Base-by-base conservation (phyloP, 2,329 filamentous ascomycete genomes). In the Mycosphaerella sp. region DNA sequence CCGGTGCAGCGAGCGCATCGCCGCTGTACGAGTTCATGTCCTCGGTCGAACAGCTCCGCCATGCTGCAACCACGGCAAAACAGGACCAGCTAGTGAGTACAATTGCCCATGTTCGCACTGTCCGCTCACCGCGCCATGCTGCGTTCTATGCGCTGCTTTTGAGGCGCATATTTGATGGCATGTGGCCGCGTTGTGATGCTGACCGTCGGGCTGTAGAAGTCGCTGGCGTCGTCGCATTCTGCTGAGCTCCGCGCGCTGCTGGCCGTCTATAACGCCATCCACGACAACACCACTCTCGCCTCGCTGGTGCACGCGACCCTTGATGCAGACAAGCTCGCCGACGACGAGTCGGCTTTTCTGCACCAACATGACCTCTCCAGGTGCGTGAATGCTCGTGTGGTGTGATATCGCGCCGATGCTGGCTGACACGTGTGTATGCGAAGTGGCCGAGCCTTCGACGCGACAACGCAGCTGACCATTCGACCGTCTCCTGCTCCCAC, bases 391-490 rank as follows among this genome's bases (percentile, higher is more conserved):
- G 30, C 14, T 37, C 17, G n/a, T 41, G 34, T n/a, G 13, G 21
- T 39, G 12, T 41, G 12, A 14, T 41, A 16, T 28, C 9, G 30
- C 43, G 16, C 35, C 56, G 39, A 27, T 43, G 35, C 39, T 48
- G 40, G 46, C 41, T 47, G 37, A 45, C 30, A 34, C 30, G 21
- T 25, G 21, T 25, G 21, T 25, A 37, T 46, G 28, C 58, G 34
- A 60, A 81, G 79, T 73, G 76, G 77, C 60, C 77, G 74, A 54
- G 72, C 71, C 64, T 82, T 81, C 68, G 71, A 79, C 65, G 76
- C 79, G 66, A 66, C 72, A 58, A 77, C 77, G 35, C 44, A 43
- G 32, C 46, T 55, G 41, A 52, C 55, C 18, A 47, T 54, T 12
- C 52, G 50, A 43, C 47, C 55, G n/a, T 34, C 51, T n/a, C 45